A percentile compares a stretch with the other conserved stretches of the same genome.
phyloP scores from a whole-genome alignment of 805 yeast species.

The Hanseniaspora valbyensis region DNA sequence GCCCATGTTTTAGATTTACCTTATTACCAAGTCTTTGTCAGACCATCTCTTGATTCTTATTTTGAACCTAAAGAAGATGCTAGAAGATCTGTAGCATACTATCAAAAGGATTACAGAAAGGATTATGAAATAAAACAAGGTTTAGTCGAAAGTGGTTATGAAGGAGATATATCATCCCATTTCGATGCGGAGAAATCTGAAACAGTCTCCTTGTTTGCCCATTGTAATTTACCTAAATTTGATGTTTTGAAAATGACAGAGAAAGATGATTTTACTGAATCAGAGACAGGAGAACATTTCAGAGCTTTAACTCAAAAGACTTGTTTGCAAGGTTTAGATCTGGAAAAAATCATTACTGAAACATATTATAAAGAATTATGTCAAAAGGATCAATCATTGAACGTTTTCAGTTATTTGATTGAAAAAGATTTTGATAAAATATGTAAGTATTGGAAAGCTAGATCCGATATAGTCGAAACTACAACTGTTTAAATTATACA shows the following conservation, averaged over 20 bases:
- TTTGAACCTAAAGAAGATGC: slow-evolving; percentile 25
- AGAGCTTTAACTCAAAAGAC: slow-evolving; percentile 9
- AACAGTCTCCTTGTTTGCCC: slow-evolving; percentile 29
- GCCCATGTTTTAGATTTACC: slow-evolving; percentile 39
- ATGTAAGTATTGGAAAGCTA: slow-evolving; percentile 10
- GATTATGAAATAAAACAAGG: slow-evolving; percentile 34
- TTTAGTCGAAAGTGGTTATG: background rate
- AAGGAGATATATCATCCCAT: background rate
- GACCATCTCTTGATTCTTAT: slow-evolving; percentile 33
- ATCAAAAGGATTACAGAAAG: slow-evolving; percentile 55
- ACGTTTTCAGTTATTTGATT: slow-evolving; percentile 5
- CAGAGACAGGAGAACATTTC: slow-evolving; percentile 13
- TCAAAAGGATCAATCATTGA: slow-evolving; percentile 5
- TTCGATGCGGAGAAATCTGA: slow-evolving; percentile 16
- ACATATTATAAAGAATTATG: slow-evolving; percentile 7
- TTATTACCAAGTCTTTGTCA: slow-evolving; percentile 39
- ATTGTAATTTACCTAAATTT: slow-evolving; percentile 33
- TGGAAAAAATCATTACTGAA: slow-evolving; percentile 5
- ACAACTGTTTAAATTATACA: background rate
- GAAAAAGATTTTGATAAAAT: background rate
- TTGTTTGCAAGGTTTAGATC: slow-evolving; percentile 7
- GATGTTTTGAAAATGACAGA: slow-evolving; percentile 27
- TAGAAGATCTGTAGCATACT: slow-evolving; percentile 62
- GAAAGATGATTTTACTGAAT: slow-evolving; percentile 19
- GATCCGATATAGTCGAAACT: background rate